Conservation (phyloP, 805 yeast species). For the Dipodascus geniculatus region DNA sequence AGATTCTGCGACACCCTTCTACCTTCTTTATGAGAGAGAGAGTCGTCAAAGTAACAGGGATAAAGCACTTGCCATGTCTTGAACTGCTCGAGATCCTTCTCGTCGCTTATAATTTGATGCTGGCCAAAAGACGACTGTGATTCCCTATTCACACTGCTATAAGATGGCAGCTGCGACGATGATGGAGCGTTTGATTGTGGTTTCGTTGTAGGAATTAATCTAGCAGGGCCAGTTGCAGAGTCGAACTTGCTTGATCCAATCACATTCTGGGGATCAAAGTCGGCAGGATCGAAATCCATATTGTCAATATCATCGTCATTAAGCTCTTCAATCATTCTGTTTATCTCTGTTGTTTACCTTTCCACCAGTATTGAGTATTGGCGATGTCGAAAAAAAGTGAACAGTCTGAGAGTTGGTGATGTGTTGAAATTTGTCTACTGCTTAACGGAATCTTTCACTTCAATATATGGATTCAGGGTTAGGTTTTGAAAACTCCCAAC, state of each 20-base stretch:
- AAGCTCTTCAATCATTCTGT: slow-evolving; percentile 29
- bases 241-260: slow-evolving; percentile 17
- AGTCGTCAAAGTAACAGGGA: slow-evolving; percentile 84
- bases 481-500: too few relatives aligned
- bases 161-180: too few relatives aligned
- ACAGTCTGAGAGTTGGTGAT: too few relatives aligned
- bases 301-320: slow-evolving; percentile 73
- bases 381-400: too few relatives aligned
- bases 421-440: too few relatives aligned
- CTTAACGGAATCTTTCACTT: too few relatives aligned
- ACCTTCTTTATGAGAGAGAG: slow-evolving; percentile 67
- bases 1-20: slow-evolving; percentile 59
- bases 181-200: slow-evolving; percentile 8
- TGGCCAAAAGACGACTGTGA: neutral
- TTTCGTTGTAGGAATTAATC: slow-evolving; percentile 8
- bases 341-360: too few relatives aligned
- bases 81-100: slow-evolving; percentile 47
- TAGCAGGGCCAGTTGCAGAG: neutral
- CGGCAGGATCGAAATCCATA: slow-evolving; percentile 87
- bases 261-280: slow-evolving; percentile 54
- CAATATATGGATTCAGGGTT: too few relatives aligned
- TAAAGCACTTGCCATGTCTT: slow-evolving; percentile 64
- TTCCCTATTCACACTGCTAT: too few relatives aligned
- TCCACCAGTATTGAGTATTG: too few relatives aligned
- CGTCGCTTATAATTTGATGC: slow-evolving; percentile 31